Base-by-base conservation (phyloP, 2,329 filamentous ascomycete species). In the Cyanodermella asteris region DNA sequence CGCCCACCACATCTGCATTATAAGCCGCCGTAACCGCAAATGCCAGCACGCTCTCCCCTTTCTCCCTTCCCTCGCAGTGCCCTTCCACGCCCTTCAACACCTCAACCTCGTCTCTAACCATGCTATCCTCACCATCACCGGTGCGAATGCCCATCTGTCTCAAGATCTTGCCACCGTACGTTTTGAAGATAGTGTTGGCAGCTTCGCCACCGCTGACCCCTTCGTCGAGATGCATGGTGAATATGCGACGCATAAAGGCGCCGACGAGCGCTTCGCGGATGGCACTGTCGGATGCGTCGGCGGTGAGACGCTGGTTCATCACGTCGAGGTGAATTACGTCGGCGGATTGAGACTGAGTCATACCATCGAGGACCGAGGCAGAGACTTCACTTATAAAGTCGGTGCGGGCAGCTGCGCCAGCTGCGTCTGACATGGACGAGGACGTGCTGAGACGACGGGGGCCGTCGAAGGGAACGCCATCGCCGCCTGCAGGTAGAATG, bases 291-390 rank as follows among this genome's bases (percentile, higher is more conserved):
- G 80, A 82, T 3, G 87, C 87, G 40, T 94, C 80, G 39, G 76
- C 78, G 27, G 72, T 74, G 46, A 97, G 77, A 7, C 84, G 73
- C n/a, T 94, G 59, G 23, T 80, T 77, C 56, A 82, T 91, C 33
- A 97, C 75, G 45, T 97, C 87, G 17, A 94, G 64, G 44, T 84
- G 80, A 40, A 91, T 82, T 34, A 91, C 87, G 43, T 90, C 77
- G 7, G 69, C 65, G 9, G 66, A 64, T 24, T 67, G 56, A 13
- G 71, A 73, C 31, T 68, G 64, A 25, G 74, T 72, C 20, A 94
- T 59, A 13, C 80, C 76, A 40, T 93, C 82, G 32, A 82, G 62
- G n/a, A 94, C 64, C 31, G 78, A 84, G 34, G 71, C 61, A 3
- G 84, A 76, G 14, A 84, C 84, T 41, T 93, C 84, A 32, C 72